A percentile compares a stretch with the other conserved stretches of the same genome.
Evolutionary conservation across 2,329 filamentous ascomycete genomes (phyloP).

Genomic region (Hypoxylon sp.): DNA sequence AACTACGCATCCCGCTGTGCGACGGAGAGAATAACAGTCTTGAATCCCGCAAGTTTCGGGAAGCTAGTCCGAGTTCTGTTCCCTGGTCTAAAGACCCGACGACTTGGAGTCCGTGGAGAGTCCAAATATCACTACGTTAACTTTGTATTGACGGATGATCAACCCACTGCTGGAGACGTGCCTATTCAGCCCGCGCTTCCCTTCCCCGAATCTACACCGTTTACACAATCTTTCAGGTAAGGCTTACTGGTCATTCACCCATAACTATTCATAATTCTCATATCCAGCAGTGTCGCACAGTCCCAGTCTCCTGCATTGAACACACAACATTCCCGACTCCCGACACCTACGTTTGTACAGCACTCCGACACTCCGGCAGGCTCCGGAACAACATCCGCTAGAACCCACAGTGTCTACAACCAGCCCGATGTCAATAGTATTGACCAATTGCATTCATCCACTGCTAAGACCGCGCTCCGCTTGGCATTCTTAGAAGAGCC

Average conservation of each 20-base stretch:
- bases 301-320: slow-evolving; percentile 51
- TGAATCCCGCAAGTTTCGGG: slow-evolving; percentile 97
- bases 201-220: slow-evolving; percentile 64
- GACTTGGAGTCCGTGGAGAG: slow-evolving; percentile 92
- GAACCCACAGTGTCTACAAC: slow-evolving; percentile 70
- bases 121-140: slow-evolving; percentile 97
- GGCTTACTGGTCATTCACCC: slow-evolving; percentile 42
- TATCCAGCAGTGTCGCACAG: slow-evolving; percentile 54
- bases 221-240: slow-evolving; percentile 68
- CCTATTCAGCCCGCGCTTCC: slow-evolving; percentile 63
- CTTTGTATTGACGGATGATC: slow-evolving; percentile 73
- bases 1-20: slow-evolving; percentile 95
- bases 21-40: slow-evolving; percentile 91
- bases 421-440: slow-evolving; percentile 69
- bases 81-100: slow-evolving; percentile 91
- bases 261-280: slow-evolving; percentile 29
- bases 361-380: slow-evolving; percentile 50
- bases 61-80: slow-evolving; percentile 98
- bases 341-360: slow-evolving; percentile 59
- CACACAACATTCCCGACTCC: slow-evolving; percentile 49
- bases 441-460: slow-evolving; percentile 71
- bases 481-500: slow-evolving; percentile 73
- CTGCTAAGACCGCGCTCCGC: slow-evolving; percentile 70
- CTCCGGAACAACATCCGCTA: slow-evolving; percentile 51
- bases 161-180: slow-evolving; percentile 64